Evolutionary conservation across 257 asterid genomes (phyloP).

Genomic region (Lavandula angustifolia): DNA sequence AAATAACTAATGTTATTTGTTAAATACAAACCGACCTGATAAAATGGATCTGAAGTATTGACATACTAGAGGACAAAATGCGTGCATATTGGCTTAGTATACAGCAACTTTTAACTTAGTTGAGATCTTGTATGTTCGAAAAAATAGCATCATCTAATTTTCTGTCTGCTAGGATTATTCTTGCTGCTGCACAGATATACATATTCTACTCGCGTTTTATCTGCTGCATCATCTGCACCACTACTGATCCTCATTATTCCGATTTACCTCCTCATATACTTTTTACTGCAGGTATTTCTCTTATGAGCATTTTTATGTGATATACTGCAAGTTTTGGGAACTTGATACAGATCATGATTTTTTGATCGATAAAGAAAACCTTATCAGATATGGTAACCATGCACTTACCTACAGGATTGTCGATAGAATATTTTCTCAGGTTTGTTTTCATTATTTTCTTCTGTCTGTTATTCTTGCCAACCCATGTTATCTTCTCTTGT

Average conservation of each 20-base stretch:
- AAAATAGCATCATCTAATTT: background rate
- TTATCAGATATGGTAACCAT: constrained; percentile 95
- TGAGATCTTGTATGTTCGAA: constrained; percentile 14
- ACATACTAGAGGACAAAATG: background rate
- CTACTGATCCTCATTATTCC: constrained; percentile 26
- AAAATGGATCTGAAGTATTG: background rate
- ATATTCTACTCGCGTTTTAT: constrained; percentile 1
- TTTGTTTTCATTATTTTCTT: constrained; percentile 43
- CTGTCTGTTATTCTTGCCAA: constrained; percentile 15
- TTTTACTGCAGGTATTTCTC: constrained; percentile 84
- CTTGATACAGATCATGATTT: constrained; percentile 97
- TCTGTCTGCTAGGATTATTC: constrained; percentile 13
- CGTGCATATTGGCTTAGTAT: constrained; percentile 17
- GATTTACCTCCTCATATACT: constrained; percentile 28
- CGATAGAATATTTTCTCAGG: constrained; percentile 98
- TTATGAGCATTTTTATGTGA: constrained; percentile 93
- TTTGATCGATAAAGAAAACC: constrained; percentile 93
- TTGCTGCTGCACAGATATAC: background rate
- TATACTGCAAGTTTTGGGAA: constrained; percentile 99
- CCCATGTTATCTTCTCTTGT: constrained; percentile 29
- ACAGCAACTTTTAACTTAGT: constrained; percentile 4
- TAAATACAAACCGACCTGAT: constrained; percentile 18
- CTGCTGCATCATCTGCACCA: background rate
- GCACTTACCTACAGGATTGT: constrained; percentile 98
- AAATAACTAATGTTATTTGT: constrained; percentile 6